Evolutionary conservation across 306 rosid genomes (phyloP), one percentile per base, ranked within the genome.

Genomic region (Medicago lupulina): DNA sequence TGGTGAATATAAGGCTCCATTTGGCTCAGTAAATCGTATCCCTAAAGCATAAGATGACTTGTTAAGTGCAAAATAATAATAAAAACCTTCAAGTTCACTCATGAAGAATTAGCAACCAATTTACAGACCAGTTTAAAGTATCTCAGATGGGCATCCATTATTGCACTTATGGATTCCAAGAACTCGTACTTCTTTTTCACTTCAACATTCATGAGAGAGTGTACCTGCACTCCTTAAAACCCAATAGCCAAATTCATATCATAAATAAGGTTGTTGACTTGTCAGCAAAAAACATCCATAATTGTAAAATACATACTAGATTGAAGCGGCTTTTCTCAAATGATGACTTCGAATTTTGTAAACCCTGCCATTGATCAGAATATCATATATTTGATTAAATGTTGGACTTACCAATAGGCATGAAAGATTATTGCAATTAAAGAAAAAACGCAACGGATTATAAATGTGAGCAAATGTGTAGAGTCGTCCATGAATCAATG

Each of bases 1-100:
- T 95, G 97, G 83, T 95, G 97, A 87, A 95, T 92, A 77, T 89
- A 95, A 16, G 99, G 97, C 77, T 95, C 99, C 99, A 95, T 82
- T 84, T 89, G 93, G 84, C 92, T 90, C 39, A 95, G 73, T 72
- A 95, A 88, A 67, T 95, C 99, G 59, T 83, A 84, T 51, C 97
- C 99, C 99, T 95, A 76, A 70, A 82, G 81, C 81, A 81, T 76
- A 69, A 61, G 55, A 68, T 55, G 83, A 39, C 70, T 73, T 61
- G 81, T 80, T 77, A 67, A 86, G 82, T 46, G 38, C 64, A 82
- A 36, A 54, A 70, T 69, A 69, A 58, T 18, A 47, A 60, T 58
- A 50, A 67, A 80, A 40, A 72, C 39, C 16, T 65, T 53, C 19
- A 63, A 14, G 73, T 70, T 76, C 78, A 76, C 41, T 65, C 41